phyloP scores from a whole-genome alignment of 2,329 filamentous ascomycete genomes.

The Aspergillus sp. region DNA sequence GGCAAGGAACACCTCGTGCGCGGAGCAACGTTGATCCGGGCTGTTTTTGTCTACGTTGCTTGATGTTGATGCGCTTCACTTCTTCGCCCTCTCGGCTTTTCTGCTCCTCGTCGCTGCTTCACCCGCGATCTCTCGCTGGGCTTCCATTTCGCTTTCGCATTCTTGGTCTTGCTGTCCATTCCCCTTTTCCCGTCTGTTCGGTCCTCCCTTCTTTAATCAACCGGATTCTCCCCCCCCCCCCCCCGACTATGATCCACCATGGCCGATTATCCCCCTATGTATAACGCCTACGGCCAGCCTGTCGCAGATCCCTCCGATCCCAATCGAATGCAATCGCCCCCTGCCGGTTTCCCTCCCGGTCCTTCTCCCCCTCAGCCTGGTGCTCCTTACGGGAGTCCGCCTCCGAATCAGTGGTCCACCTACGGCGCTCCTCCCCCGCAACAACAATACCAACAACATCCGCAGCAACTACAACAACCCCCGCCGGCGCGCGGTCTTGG shows the following conservation, averaged over 20 bases:
- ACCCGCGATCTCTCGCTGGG: not conserved
- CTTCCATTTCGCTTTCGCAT: not conserved
- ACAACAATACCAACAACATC: not conserved
- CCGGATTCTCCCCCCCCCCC: constrained; percentile 5
- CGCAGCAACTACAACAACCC: constrained; percentile 23
- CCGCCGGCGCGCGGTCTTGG: constrained; percentile 21
- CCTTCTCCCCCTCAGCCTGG: constrained; percentile 40
- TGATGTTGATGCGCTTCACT: not conserved
- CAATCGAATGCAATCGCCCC: constrained; percentile 49
- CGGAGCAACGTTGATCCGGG: not conserved
- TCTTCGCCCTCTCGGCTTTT: not conserved
- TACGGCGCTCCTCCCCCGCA: constrained; percentile 23
- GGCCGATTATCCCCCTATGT: constrained; percentile 42
- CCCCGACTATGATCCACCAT: constrained; percentile 37
- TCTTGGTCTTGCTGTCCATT: not conserved
- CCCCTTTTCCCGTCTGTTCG: not conserved
- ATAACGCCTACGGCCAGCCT: constrained; percentile 40
- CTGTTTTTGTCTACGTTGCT: not conserved
- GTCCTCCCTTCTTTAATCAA: not conserved
- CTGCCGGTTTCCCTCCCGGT: constrained; percentile 35
- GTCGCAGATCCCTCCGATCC: constrained; percentile 56
- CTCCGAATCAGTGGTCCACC: constrained; percentile 33
- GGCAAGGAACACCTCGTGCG: not conserved
- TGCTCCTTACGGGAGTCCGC: constrained; percentile 33
- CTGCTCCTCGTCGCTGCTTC: not conserved